Base-by-base conservation (phyloP, 2,329 filamentous ascomycete genomes). In the Fusarium pseudocircinatum region DNA sequence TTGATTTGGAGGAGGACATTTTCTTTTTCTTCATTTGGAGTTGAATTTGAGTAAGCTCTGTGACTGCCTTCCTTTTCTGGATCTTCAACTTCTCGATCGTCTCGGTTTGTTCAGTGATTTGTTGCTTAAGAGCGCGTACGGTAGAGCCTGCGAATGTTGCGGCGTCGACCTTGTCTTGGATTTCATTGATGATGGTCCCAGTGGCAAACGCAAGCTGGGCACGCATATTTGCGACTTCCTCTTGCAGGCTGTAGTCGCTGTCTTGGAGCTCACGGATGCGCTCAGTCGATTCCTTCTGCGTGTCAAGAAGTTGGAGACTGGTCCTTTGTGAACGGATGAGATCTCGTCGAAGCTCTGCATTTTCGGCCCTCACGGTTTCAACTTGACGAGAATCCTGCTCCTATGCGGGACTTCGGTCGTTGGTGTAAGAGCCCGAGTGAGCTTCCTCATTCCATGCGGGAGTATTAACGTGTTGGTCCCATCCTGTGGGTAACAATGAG, bases 121-220 rank as follows among this genome's bases (percentile, higher is more conserved):
- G 18, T 1, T 32, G 0, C 16, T 18, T 24, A 0, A 50, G 47
- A 10, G 30, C 16, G 6, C 0, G 16, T 6, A 50, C 8, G 0
- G 12, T 34, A 4, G 30, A 6, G 2, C 47, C 16, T 6, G n/a
- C 16, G 7, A 2, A 8, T 1, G 47, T 15, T 1, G 8, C n/a
- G 1, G n/a, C 2, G 4, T 50, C n/a, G 2, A 50, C 6, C 47
- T 8, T 50, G 47, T 34, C n/a, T 24, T 8, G 30, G 6, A 34
- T 50, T 15, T 34, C n/a, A 24, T 20, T 15, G 0, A 50, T 34
- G 47, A 50, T 34, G 4, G 0, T 34, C 0, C 2, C 47, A 0
- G 47, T 50, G 30, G 30, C 30, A 34, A 50, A 50, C 6, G 30
- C 1, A 6, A 50, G 47, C 10, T 50, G 2, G n/a, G 47, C 2